phyloP scores from a whole-genome alignment of 257 asterid species.

The Salvia splendens region DNA sequence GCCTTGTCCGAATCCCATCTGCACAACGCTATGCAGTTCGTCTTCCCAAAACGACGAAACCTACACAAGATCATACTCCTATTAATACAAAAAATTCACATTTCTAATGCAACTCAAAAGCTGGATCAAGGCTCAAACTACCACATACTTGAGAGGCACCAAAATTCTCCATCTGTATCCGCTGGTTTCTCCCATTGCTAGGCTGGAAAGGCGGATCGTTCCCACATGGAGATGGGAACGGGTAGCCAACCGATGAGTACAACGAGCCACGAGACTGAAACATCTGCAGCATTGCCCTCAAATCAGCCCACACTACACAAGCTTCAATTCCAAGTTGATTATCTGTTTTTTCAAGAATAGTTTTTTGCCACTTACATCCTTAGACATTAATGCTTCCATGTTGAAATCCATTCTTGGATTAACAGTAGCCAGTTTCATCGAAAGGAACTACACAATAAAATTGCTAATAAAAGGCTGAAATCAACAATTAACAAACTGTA shows the following conservation, averaged over 20 bases:
- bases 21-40: slow-evolving; percentile 80
- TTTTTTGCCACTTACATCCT: slow-evolving; percentile 56
- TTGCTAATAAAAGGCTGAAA: too few species aligned
- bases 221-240: slow-evolving; percentile 47
- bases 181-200: slow-evolving; percentile 45
- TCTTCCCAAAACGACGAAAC: slow-evolving; percentile 72
- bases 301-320: too few species aligned
- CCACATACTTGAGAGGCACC: slow-evolving; percentile 63
- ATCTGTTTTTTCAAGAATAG: not conserved
- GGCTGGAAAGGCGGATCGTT: slow-evolving; percentile 40
- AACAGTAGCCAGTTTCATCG: slow-evolving; percentile 81
- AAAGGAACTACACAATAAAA: slow-evolving; percentile 62
- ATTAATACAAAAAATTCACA: not conserved
- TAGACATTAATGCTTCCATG: slow-evolving; percentile 65
- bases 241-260: slow-evolving; percentile 47
- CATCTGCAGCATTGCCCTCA: slow-evolving; percentile 39
- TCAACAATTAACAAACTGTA: not conserved
- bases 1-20: slow-evolving; percentile 77
- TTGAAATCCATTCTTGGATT: slow-evolving; percentile 76
- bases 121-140: not conserved
- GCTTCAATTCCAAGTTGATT: too few species aligned
- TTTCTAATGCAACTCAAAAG: not conserved
- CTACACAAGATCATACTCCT: slow-evolving; percentile 41
- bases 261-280: slow-evolving; percentile 52
- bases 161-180: slow-evolving; percentile 44